Base-by-base conservation (phyloP, 768 basidiomycete genomes). In the Lentinula lateritia region DNA sequence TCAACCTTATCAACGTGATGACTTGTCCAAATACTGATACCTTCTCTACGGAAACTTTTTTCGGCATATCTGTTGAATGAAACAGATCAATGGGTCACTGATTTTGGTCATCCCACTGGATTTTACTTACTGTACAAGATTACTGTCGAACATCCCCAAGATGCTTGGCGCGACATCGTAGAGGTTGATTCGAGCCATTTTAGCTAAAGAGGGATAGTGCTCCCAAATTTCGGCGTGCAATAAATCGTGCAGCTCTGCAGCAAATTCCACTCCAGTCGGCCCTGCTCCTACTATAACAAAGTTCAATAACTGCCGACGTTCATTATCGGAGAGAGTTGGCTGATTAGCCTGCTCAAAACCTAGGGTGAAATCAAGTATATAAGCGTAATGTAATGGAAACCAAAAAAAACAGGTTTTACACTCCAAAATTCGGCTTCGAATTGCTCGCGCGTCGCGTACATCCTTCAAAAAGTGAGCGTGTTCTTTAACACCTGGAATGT, bases 201-300 rank as follows among this genome's bases (percentile, higher is more conserved):
- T 79, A 1, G 84, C 82, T 8, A 94, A 80, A 3, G 76, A 70
- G 2, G 90, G 88, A 69, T 86, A 91, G 66, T 88, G 80, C 23
- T 71, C 71, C 18, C 72, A 68, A 34, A 92, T 79, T 63, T 94
- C 92, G 4, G 82, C 76, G 62, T 85, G 83, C 36, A 93, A 74
- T 1, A 93, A 77, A 70, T 94, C 92, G 65, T 91, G 85, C 52
- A 94, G 70, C 70, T 93, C 92, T 8, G 92, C 91, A 0, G 90
- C 81, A 66, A 93, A 93, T 72, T 93, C 92, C 48, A 92, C 87
- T 12, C 90, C 90, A 9, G 88, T 89, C 0, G 86, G 88, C 6
- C 89, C 88, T 36, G 87, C 87, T 16, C 93, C 94, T 52, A 94
- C 92, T 52, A 95, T 84, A 63, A 91, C 93, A 68, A 95, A 95